These are phyloP conservation scores for Perkinsus olseni DNA, from an alignment of 169 alveolate species.

Conservation along the genomic window DNA sequence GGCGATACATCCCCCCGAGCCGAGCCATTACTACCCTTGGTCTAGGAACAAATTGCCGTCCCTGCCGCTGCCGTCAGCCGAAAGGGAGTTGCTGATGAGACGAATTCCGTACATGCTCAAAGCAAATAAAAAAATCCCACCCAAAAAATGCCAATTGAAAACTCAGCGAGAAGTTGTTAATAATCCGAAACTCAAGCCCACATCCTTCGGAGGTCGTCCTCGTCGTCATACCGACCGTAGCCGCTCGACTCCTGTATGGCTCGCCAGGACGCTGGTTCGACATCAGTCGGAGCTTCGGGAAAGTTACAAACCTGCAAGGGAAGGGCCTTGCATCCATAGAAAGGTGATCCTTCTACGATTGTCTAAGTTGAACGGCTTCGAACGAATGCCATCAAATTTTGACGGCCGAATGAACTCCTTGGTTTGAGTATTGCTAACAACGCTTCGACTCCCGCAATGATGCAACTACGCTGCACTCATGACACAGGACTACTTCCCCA, in stretches of 20 bases:
- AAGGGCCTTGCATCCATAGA: too few relatives aligned
- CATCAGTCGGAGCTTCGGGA: neutral
- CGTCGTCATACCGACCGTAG: neutral
- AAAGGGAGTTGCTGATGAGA: neutral
- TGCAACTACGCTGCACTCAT: too few relatives aligned
- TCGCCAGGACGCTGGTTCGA: neutral
- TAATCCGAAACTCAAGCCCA: neutral
- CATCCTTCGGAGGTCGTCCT: neutral
- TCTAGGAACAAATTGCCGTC: neutral
- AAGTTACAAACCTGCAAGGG: neutral
- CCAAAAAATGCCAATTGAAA: too few relatives aligned
- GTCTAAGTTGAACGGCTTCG: too few relatives aligned
- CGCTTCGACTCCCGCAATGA: too few relatives aligned
- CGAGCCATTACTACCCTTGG: neutral
- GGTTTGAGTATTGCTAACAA: too few relatives aligned
- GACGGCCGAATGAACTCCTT: too few relatives aligned
- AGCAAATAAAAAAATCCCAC: neutral
- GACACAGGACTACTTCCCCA: too few relatives aligned
- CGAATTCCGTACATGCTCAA: neutral
- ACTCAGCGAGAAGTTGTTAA: too few relatives aligned
- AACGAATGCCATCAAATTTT: too few relatives aligned
- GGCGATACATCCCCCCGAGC: neutral
- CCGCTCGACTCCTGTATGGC: neutral
- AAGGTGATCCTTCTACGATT: too few relatives aligned
- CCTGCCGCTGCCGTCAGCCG: neutral